Evolutionary conservation across 2,329 filamentous ascomycete species (phyloP).

Genomic region (Venturia effusa): DNA sequence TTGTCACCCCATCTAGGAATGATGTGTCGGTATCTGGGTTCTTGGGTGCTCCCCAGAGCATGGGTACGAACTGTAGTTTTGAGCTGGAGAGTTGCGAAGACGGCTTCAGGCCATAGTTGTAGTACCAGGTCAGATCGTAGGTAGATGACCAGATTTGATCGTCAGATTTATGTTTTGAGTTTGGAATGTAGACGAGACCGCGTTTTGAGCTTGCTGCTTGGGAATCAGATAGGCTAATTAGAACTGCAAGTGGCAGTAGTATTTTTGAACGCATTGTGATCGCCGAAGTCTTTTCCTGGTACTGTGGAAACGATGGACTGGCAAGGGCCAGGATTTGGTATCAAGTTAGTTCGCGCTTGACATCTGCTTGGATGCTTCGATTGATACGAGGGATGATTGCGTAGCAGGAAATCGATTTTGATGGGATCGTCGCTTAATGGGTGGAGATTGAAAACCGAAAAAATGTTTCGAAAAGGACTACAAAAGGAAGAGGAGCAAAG

Average conservation of each 20-base stretch:
- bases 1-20: slow-evolving; percentile 51
- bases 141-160: slow-evolving; percentile 51
- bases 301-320: neutral
- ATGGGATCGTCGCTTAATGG: neutral
- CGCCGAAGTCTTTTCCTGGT: neutral
- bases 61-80: slow-evolving; percentile 63
- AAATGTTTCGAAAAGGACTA: neutral
- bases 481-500: neutral
- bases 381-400: neutral
- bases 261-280: neutral
- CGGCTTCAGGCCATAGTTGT: slow-evolving; percentile 59
- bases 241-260: neutral
- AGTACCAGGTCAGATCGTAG: slow-evolving; percentile 69
- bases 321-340: neutral
- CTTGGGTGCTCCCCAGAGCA: slow-evolving; percentile 58
- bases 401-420: neutral
- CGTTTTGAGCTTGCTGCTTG: slow-evolving; percentile 43
- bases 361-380: neutral
- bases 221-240: neutral
- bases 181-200: slow-evolving; percentile 59
- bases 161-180: slow-evolving; percentile 45
- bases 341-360: neutral
- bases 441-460: neutral
- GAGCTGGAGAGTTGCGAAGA: slow-evolving; percentile 37
- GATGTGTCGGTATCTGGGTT: slow-evolving; percentile 30